A percentile compares a stretch with the other conserved stretches of the same genome.
These are phyloP conservation scores for Aspergillus sparsus DNA, from an alignment of 495 filamentous ascomycete species.

Conservation along the genomic window DNA sequence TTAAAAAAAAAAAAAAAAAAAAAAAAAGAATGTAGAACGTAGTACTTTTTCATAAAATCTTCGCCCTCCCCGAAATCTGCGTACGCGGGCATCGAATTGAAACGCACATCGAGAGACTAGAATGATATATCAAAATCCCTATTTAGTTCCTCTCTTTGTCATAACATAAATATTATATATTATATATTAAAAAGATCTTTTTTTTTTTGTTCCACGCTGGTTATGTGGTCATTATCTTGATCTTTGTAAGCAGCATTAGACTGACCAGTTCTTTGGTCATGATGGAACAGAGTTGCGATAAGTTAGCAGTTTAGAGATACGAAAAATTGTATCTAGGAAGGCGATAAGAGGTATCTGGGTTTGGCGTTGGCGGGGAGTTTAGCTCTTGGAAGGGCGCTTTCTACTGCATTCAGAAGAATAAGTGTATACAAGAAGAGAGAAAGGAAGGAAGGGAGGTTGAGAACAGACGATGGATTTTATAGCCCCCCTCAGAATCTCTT, in stretches of 20 bases:
- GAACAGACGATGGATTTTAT: too few species aligned
- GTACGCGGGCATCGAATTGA: slow-evolving; percentile 25
- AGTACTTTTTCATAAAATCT: slow-evolving; percentile 21
- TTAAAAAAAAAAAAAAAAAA: neutral
- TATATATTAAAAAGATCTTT: neutral
- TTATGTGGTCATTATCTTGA: neutral
- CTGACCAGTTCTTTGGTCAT: slow-evolving; percentile 19
- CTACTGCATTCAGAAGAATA: too few species aligned
- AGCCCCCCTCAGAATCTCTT: too few species aligned
- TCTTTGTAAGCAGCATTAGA: neutral
- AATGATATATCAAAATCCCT: neutral
- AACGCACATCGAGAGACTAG: slow-evolving; percentile 31
- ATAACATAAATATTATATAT: neutral
- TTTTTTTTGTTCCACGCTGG: neutral
- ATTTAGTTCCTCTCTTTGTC: too few species aligned
- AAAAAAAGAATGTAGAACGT: neutral
- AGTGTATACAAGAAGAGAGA: too few species aligned
- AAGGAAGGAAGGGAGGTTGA: too few species aligned
- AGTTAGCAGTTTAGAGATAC: too few species aligned
- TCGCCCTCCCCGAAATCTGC: slow-evolving; percentile 27
- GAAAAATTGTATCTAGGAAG: too few species aligned
- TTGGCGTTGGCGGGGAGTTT: too few species aligned
- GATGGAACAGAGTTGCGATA: neutral
- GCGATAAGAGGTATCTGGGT: too few species aligned
- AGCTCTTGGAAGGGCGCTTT: too few species aligned